These are phyloP conservation scores for Eleusine coracana DNA, from an alignment of 176 grass and related monocot species.

Conservation along the genomic window DNA sequence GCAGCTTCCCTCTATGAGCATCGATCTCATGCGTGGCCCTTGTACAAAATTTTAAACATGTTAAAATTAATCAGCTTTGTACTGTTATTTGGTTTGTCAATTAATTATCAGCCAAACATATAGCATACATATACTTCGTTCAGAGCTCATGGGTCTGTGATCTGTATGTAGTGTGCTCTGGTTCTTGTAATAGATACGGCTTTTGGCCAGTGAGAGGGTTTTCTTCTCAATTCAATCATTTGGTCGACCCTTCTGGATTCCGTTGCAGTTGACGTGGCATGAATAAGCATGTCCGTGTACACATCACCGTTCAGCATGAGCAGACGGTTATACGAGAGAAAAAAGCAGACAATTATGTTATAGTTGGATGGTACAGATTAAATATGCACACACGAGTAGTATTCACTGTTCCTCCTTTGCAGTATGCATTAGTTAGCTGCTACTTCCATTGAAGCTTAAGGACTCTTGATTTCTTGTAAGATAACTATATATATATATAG, in stretches of 20 bases:
- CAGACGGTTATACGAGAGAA: not conserved
- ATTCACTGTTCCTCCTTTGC: not conserved
- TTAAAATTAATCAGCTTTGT: not conserved
- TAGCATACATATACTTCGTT: not conserved
- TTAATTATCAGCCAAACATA: not conserved
- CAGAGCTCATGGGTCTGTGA: not conserved
- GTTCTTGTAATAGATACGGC: not conserved
- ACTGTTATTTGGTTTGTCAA: not conserved
- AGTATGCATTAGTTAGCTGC: not conserved
- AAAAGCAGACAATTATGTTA: not conserved
- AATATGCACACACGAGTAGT: not conserved
- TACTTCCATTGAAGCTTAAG: not conserved
- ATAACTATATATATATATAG: too few relatives aligned
- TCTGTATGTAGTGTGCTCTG: not conserved
- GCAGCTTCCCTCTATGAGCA: conserved; percentile 27
- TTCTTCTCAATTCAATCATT: not conserved
- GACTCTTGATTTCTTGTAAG: too few relatives aligned
- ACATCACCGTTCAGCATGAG: not conserved
- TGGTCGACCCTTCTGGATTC: not conserved
- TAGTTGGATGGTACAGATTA: not conserved
- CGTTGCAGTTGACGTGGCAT: not conserved
- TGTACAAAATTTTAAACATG: conserved; percentile 20
- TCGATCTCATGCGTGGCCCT: not conserved
- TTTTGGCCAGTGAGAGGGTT: not conserved
- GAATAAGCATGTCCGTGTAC: not conserved